Conservation (phyloP, 768 basidiomycete genomes). For the Hemileccinum rubropunctum region DNA sequence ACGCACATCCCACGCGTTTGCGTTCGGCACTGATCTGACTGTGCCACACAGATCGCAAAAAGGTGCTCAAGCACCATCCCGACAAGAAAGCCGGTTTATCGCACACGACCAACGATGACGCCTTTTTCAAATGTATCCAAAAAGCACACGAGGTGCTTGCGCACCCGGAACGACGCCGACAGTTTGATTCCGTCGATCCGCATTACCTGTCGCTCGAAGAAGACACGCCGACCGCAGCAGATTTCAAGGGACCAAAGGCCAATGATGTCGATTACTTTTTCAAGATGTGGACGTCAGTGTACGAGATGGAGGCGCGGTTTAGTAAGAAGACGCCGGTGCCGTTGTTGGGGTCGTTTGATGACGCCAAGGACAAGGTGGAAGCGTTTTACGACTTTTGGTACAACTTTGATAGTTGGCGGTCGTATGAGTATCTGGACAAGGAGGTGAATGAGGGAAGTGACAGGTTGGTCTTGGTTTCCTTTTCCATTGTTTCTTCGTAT, state of each 20-base stretch:
- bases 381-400: constrained; percentile 99
- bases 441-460: constrained; percentile 98
- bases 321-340: constrained; percentile 84
- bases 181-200: constrained; percentile 96
- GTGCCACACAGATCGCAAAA: constrained; percentile 76
- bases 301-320: constrained; percentile 91
- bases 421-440: constrained; percentile 97
- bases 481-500: not conserved
- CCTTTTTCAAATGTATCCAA: constrained; percentile 99
- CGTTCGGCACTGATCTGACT: too few relatives aligned
- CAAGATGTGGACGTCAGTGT: constrained; percentile 73
- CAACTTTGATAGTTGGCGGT: constrained; percentile 98
- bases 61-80: constrained; percentile 98
- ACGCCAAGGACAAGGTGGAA: constrained; percentile 81
- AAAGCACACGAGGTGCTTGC: constrained; percentile 96
- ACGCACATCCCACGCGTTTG: not conserved
- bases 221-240: constrained; percentile 65
- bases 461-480: constrained; percentile 51
- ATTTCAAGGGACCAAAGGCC: constrained; percentile 47
- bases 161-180: constrained; percentile 81
- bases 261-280: constrained; percentile 65
- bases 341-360: constrained; percentile 64
- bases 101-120: constrained; percentile 91
- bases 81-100: constrained; percentile 87
- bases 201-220: constrained; percentile 68